Conservation (phyloP, 2,329 filamentous ascomycete species). For the Arthrinium puccinioides region DNA sequence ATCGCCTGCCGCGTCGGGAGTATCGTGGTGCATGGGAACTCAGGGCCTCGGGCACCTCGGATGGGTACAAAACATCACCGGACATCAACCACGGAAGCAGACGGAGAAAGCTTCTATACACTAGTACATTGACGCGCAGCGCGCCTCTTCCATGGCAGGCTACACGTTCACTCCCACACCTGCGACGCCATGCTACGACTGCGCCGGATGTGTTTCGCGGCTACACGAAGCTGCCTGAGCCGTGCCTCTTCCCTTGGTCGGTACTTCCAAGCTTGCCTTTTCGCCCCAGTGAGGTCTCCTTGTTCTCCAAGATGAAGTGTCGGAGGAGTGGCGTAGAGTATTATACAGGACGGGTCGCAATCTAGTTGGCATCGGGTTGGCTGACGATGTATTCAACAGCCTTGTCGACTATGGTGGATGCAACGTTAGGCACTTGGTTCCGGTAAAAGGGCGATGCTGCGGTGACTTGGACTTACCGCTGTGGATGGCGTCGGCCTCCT, state of each 20-base stretch:
- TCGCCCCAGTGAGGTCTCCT: too few species aligned
- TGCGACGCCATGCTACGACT: not conserved
- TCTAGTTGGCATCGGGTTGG: slow-evolving; percentile 80
- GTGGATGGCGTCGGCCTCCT: slow-evolving; percentile 91
- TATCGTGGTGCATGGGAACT: too few species aligned
- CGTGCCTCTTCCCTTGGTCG: not conserved
- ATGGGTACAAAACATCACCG: too few species aligned
- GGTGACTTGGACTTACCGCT: slow-evolving; percentile 58
- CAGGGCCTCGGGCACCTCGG: too few species aligned
- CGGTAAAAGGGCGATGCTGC: not conserved
- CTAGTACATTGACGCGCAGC: slow-evolving; percentile 19
- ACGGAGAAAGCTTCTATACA: slow-evolving; percentile 22
- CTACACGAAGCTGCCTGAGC: not conserved
- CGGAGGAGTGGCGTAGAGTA: slow-evolving; percentile 10
- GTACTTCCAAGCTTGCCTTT: not conserved
- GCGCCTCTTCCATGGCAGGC: not conserved
- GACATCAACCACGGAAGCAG: too few species aligned
- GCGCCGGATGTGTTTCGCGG: not conserved
- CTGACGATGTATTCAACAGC: slow-evolving; percentile 89
- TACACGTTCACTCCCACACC: too few species aligned
- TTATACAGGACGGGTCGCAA: slow-evolving; percentile 12
- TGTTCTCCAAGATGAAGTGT: not conserved
- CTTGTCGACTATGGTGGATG: slow-evolving; percentile 64
- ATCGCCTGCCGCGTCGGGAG: too few species aligned
- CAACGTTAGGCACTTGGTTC: slow-evolving; percentile 5